A percentile compares a stretch with the other conserved stretches of the same genome.
Evolutionary conservation across 805 yeast species (phyloP).

Genomic region (Hanseniaspora thailandica): DNA sequence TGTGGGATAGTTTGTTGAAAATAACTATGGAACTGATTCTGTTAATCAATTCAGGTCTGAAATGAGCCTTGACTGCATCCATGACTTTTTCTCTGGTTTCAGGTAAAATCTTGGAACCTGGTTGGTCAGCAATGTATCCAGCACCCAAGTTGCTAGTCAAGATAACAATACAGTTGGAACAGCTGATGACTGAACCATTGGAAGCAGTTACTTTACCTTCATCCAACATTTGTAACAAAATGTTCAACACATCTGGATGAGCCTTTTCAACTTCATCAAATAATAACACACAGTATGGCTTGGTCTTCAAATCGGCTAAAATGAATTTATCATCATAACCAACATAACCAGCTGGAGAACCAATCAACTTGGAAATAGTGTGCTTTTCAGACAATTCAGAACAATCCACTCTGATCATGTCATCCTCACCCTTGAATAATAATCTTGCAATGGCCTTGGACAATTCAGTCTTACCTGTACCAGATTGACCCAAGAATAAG

Average conservation of each 20-base stretch:
- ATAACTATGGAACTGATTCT: constrained; percentile 88
- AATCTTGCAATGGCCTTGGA: constrained; percentile 96
- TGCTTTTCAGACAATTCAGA: constrained; percentile 92
- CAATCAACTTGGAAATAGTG: constrained; percentile 86
- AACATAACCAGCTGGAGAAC: constrained; percentile 95
- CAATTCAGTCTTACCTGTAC: constrained; percentile 96
- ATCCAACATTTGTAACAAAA: constrained; percentile 81
- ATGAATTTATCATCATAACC: constrained; percentile 98
- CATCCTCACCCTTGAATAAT: constrained; percentile 88
- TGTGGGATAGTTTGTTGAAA: constrained; percentile 82
- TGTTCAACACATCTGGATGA: constrained; percentile 92
- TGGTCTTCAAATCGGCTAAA: constrained; percentile 76
- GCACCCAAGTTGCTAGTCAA: constrained; percentile 98
- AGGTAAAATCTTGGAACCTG: constrained; percentile 50
- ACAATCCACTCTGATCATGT: constrained; percentile 95
- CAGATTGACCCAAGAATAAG: constrained; percentile 86
- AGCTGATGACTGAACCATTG: constrained; percentile 85
- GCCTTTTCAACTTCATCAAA: constrained; percentile 98
- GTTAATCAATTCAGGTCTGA: constrained; percentile 94
- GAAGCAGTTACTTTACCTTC: constrained; percentile 95
- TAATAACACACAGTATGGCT: constrained; percentile 89
- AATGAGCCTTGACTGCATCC: constrained; percentile 73
- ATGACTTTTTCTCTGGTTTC: constrained; percentile 67
- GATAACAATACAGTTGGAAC: constrained; percentile 81
- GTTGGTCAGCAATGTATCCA: constrained; percentile 62